Base-by-base conservation (phyloP, 2,329 filamentous ascomycete species). In the Curvularia verruculosa region DNA sequence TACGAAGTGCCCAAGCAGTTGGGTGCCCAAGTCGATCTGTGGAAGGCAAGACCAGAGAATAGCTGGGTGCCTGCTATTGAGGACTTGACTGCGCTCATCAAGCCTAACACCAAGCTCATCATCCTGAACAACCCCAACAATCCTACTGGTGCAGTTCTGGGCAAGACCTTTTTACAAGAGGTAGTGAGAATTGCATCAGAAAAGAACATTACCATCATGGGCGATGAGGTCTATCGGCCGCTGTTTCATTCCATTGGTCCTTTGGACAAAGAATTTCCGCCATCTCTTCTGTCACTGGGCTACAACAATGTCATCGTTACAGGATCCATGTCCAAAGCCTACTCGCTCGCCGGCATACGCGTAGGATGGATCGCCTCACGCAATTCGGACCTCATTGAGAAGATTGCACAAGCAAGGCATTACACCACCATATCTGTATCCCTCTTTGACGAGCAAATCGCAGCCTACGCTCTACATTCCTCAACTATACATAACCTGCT, bases 401-500 rank as follows among this genome's bases (percentile, higher is more conserved):
- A 82, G 13, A 82, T 90, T 60, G 86, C 88, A 10, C 76, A 80
- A 13, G 87, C 87, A 1, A 82, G 91, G 39, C 89, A 95, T 74
- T 96, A 95, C 79, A 96, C 91, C 3, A 92, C 90, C 24, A 96
- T 96, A 67, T 90, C 89, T 37, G 91, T 96, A 0, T 90, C 89
- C n/a, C 86, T 89, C 69, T 79, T 96, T 6, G 91, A 96, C 72
- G 91, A 96, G 72, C 84, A 85, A 48, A 82, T 96, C 10, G 92
- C 91, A 2, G 84, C 85, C 26, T 94, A 88, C 69, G 92, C 92
- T 0, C 79, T 96, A 7, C 84, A 85, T 10, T 78, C 84, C 1
- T 78, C 81, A 31, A 87, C 89, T 19, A 84, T 92, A n/a, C 81
- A 88, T 60, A 79, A 77, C 10, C 77, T 92, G 2, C 79, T 91